Percentiles rank a stretch among this genome's conserved stretches.
These are phyloP conservation scores for Penicillium sp. DNA, from an alignment of 2,329 filamentous ascomycete species.

Conservation along the genomic window DNA sequence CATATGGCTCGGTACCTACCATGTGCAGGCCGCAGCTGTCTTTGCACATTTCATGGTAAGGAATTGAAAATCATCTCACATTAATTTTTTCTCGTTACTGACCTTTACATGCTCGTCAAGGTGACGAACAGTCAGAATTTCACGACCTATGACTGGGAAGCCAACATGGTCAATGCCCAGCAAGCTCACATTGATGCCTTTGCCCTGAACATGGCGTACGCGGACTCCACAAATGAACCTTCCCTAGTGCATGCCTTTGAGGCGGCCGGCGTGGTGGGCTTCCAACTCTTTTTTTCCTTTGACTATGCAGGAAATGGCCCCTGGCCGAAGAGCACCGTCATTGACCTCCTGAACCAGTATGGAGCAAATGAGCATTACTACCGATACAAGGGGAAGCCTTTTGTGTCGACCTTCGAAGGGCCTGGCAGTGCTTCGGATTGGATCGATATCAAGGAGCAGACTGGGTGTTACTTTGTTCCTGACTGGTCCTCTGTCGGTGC, in stretches of 20 bases:
- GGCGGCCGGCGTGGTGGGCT: not conserved
- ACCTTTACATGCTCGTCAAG: too few relatives aligned
- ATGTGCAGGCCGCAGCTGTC: too few relatives aligned
- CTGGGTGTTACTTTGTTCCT: not conserved
- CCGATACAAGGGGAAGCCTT: not conserved
- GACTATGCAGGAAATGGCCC: not conserved
- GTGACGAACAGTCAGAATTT: too few relatives aligned
- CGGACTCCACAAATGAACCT: not conserved
- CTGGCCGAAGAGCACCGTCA: not conserved
- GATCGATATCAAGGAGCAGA: not conserved
- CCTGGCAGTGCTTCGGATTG: not conserved
- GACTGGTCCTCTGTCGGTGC: not conserved
- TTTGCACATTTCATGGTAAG: too few relatives aligned
- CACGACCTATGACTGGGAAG: too few relatives aligned
- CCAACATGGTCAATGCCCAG: not conserved
- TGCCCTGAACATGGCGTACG: not conserved
- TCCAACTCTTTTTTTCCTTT: not conserved
- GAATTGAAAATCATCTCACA: too few relatives aligned
- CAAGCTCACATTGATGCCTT: not conserved
- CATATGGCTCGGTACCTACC: too few relatives aligned
- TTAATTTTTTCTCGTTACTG: too few relatives aligned
- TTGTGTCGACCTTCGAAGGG: not conserved
- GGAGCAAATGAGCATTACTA: not conserved
- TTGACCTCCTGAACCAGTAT: not conserved
- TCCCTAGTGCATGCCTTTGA: not conserved